A percentile compares a stretch with the other conserved stretches of the same genome.
Evolutionary conservation across 1,284 basidiomycete genomes (phyloP).

Genomic region (Cryptococcus jaspeensis): DNA sequence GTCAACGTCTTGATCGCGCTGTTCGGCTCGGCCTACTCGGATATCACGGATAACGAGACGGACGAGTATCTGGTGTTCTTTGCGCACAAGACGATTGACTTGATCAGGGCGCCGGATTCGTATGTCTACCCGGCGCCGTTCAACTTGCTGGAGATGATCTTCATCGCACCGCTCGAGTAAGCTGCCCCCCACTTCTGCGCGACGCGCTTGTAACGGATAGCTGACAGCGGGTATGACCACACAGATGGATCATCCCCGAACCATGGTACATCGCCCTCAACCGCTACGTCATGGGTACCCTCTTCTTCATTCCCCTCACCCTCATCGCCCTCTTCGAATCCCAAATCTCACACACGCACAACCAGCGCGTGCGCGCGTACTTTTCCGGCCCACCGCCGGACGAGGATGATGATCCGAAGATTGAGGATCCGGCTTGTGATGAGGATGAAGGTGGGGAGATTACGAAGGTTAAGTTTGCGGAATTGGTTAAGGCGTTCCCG

Average conservation of each 20-base stretch:
- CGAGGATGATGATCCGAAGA: slow-evolving; percentile 67
- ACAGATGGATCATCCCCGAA: slow-evolving; percentile 32
- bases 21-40: slow-evolving; percentile 85
- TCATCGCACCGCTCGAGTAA: slow-evolving; percentile 82
- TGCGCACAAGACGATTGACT: slow-evolving; percentile 80
- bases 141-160: slow-evolving; percentile 78
- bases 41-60: slow-evolving; percentile 58
- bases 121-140: slow-evolving; percentile 59
- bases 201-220: not conserved
- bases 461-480: slow-evolving; percentile 68
- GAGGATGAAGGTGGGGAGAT: slow-evolving; percentile 58
- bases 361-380: slow-evolving; percentile 60
- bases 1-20: slow-evolving; percentile 93
- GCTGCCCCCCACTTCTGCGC: slow-evolving; percentile 34
- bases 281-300: slow-evolving; percentile 66
- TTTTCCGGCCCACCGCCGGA: slow-evolving; percentile 61
- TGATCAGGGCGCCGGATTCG: slow-evolving; percentile 68
- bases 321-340: slow-evolving; percentile 76
- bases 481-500: slow-evolving; percentile 74
- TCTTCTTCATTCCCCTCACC: slow-evolving; percentile 78
- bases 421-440: slow-evolving; percentile 58
- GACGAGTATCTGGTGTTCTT: slow-evolving; percentile 72
- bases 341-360: slow-evolving; percentile 55
- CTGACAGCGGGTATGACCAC: slow-evolving; percentile 25
- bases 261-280: slow-evolving; percentile 61